Conservation (phyloP, 1,284 basidiomycete species). For the Pyrrhoderma noxium region DNA sequence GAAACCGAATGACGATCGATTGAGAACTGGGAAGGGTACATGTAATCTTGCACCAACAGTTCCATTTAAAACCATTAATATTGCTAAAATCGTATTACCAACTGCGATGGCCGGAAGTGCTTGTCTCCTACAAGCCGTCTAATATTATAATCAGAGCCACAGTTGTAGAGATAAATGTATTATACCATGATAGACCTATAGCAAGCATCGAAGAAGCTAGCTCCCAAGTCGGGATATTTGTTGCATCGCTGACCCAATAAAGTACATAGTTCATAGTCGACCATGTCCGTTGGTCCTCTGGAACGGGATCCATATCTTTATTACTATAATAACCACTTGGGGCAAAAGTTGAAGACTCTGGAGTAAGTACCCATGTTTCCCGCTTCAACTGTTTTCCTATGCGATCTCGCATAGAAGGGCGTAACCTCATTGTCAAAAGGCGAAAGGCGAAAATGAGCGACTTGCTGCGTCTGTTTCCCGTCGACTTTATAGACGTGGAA, state of each 20-base stretch:
- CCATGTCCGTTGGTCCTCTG: slow-evolving; percentile 53
- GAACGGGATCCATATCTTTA: slow-evolving; percentile 69
- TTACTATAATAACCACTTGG: slow-evolving; percentile 54
- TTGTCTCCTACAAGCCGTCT: slow-evolving; percentile 37
- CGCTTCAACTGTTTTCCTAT: no score
- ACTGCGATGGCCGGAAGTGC: slow-evolving; percentile 57
- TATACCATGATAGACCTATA: slow-evolving; percentile 55
- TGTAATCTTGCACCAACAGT: slow-evolving; percentile 68
- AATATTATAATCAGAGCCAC: background rate
- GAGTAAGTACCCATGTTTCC: slow-evolving; percentile 40
- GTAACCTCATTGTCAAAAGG: no score
- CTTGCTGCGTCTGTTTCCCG: no score
- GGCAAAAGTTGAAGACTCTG: slow-evolving; percentile 44
- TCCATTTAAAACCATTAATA: slow-evolving; percentile 59
- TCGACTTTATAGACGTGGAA: no score
- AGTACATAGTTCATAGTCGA: slow-evolving; percentile 50
- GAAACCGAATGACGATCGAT: slow-evolving; percentile 73
- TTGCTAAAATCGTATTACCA: slow-evolving; percentile 50
- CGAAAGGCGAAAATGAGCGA: no score
- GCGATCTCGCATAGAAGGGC: no score
- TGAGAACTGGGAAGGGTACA: slow-evolving; percentile 64
- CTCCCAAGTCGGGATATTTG: slow-evolving; percentile 39
- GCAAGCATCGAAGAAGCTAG: slow-evolving; percentile 57
- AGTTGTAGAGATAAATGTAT: slow-evolving; percentile 1
- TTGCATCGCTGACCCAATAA: slow-evolving; percentile 62